Percentiles rank a stretch among this genome's conserved stretches.
Conservation (phyloP, 164 flowering plant species). For the Brasenia schreberi region DNA sequence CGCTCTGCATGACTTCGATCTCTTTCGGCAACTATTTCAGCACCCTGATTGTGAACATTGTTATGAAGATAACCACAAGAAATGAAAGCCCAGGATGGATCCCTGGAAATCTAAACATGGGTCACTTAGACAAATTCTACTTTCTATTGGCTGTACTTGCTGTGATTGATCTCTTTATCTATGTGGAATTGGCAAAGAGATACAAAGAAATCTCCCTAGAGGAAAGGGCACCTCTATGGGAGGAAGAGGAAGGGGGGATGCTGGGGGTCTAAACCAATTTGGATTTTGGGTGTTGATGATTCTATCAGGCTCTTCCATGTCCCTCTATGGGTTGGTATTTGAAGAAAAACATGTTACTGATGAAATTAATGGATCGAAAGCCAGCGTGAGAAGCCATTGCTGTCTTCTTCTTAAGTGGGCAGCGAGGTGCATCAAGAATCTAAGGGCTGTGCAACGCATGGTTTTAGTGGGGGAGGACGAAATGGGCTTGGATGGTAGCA, state of each 20-base stretch:
- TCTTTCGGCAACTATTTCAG: constrained; percentile 88
- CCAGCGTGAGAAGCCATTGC: no score
- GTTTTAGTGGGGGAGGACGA: no score
- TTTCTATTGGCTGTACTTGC: constrained; percentile 72
- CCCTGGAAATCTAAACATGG: constrained; percentile 81
- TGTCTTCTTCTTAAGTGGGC: no score
- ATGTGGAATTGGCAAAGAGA: constrained; percentile 58
- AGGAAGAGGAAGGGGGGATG: constrained; percentile 3
- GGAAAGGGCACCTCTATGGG: constrained; percentile 9
- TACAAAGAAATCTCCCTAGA: constrained; percentile 54
- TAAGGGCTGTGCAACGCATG: no score
- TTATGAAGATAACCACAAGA: constrained; percentile 59
- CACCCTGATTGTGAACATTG: constrained; percentile 60
- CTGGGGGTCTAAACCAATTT: constrained; percentile 2
- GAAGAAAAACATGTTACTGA: no score
- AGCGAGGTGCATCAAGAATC: no score
- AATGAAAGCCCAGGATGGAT: constrained; percentile 82
- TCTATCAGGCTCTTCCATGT: background rate
- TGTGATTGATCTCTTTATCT: constrained; percentile 37
- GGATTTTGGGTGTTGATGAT: background rate
- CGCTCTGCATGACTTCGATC: constrained; percentile 89
- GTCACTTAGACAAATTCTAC: constrained; percentile 80
- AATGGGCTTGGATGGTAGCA: no score
- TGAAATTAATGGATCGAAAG: no score
- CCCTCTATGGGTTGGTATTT: background rate